Percentiles rank a stretch among this genome's conserved stretches.
These are phyloP conservation scores for Phytopythium ostracodes DNA, from an alignment of 352 stramenopile genomes.

Conservation along the genomic window DNA sequence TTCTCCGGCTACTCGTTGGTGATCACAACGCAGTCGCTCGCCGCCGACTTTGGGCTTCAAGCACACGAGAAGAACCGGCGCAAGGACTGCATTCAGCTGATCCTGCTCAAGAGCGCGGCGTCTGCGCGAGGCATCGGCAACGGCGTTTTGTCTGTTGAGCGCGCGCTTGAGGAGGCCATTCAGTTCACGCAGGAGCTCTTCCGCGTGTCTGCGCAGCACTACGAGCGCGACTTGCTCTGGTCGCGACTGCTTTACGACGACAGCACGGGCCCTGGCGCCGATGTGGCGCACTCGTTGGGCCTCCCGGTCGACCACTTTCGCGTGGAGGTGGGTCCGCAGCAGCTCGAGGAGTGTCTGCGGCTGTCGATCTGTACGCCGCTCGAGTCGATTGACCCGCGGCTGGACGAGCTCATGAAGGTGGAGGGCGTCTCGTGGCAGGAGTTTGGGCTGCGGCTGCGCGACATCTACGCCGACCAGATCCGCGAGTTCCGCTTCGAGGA, in stretches of 20 bases:
- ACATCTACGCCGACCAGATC: constrained; percentile 75
- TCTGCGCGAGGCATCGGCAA: constrained; percentile 40
- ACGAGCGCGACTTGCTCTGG: constrained; percentile 84
- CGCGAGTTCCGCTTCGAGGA: constrained; percentile 86
- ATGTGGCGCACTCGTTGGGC: constrained; percentile 51
- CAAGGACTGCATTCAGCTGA: constrained; percentile 67
- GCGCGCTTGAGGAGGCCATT: constrained; percentile 70
- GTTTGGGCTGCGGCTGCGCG: constrained; percentile 62
- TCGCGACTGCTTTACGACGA: constrained; percentile 77
- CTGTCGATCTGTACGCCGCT: constrained; percentile 80
- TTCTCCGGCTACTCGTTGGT: constrained; percentile 64
- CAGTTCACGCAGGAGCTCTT: constrained; percentile 78
- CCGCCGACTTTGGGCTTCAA: constrained; percentile 21
- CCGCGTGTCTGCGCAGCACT: constrained; percentile 72
- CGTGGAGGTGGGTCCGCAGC: constrained; percentile 71
- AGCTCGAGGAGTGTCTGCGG: constrained; percentile 80
- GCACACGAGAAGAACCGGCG: constrained; percentile 39
- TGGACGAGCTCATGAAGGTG: constrained; percentile 63
- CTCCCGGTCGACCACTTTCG: constrained; percentile 56
- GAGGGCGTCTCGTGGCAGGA: constrained; percentile 77
- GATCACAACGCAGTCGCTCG: constrained; percentile 69
- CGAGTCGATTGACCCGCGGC: constrained; percentile 65
- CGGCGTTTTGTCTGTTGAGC: constrained; percentile 48
- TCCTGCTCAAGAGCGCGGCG: constrained; percentile 49
- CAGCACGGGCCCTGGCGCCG: constrained; percentile 33